Evolutionary conservation across 208 protist genomes (phyloP), one percentile per base, ranked within the genome.

Genomic region (Leishmania braziliensis): DNA sequence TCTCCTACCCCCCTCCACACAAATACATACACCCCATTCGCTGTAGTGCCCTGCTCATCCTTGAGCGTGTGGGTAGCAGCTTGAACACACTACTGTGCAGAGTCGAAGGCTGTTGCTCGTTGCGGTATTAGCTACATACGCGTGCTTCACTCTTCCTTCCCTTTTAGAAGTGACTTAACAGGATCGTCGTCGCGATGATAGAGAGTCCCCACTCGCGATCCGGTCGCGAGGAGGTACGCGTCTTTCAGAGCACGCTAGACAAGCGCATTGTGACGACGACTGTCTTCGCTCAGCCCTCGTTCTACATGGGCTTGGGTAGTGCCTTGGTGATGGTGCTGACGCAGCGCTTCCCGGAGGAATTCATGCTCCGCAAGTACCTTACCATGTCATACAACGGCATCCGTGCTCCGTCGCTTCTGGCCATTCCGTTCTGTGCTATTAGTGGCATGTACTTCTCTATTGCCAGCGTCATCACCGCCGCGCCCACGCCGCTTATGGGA

Each of bases 351-450:
- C 94, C 94, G 18, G 92, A 95, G 77, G 92, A 97, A 79, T 91
- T 97, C 76, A 88, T 97, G 81, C 83, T 90, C 16, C 83, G 91
- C 48, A 90, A 86, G 82, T 89, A 93, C 75, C 82, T 97, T 54
- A 87, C 83, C 56, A 95, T 95, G 92, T 86, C 91, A 3, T 97
- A 95, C 88, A 92, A 94, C 69, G 94, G 94, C 71, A 86, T 97
- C 50, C 88, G 91, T 48, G 90, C 89, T 2, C 83, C 90, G 2
- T 86, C 92, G 3, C 92, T 97, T 84, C 78, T 95, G 36, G 82
- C 90, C 23, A 91, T 95, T 71, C 94, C 94, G 43, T 97, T 97
- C 74, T 95, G 92, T 77, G 90, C 85, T 56, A 90, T 94, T 54
- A 89, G 88, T 43, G 89, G 90, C 36, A 83, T 86, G 33, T 97